Base-by-base conservation (phyloP, 352 stramenopile species). In the Blastocystis hominis region DNA sequence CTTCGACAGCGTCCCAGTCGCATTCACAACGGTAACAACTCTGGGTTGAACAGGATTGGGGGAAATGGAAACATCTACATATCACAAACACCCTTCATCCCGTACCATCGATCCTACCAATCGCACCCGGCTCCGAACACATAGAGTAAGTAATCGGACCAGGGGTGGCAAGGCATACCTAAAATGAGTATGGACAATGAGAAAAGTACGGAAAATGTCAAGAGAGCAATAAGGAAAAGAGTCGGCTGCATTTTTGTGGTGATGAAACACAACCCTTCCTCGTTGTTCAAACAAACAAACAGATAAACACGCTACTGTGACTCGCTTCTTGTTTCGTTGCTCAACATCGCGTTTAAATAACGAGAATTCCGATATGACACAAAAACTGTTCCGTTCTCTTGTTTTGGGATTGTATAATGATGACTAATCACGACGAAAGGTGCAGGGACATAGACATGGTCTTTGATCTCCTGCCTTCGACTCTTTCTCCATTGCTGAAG, bases 91-190 rank as follows among this genome's bases (percentile, higher is more conserved):
- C 47, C 50, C 10, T n/a, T 20, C 50, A n/a, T 59, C 50, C n/a
- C 10, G 10, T 59, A 59, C 38, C 55, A 56, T 87, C 77, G 15
- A 87, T 38, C 36, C 10, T 5, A 30, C 77, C 77, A 36, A 75
- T 59, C 61, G 77, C 77, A 15, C 30, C 38, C 36, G n/a, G 20
- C 2, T 46, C 36, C 4, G 76, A 86, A 46, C 76, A 86, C 9
- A 86, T 44, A 9, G 5, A 54, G 47, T 55, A 86, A 20, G 76
- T 86, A 42, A 86, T 86, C 20, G 76, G 76, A 55, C 76, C 76
- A 55, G 77, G 77, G n/a, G 77, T 24, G 56, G 56, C 77, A 9
- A 87, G 20, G 56, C 50, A 46, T 66, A 34, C 55, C 72, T 84
- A 46, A 7, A 47, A 24, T 15, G 54, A n/a, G 64, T 2, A 42